Percentiles rank a stretch among this genome's conserved stretches.
phyloP scores from a whole-genome alignment of 306 rosid genomes.

The Purshia tridentata region DNA sequence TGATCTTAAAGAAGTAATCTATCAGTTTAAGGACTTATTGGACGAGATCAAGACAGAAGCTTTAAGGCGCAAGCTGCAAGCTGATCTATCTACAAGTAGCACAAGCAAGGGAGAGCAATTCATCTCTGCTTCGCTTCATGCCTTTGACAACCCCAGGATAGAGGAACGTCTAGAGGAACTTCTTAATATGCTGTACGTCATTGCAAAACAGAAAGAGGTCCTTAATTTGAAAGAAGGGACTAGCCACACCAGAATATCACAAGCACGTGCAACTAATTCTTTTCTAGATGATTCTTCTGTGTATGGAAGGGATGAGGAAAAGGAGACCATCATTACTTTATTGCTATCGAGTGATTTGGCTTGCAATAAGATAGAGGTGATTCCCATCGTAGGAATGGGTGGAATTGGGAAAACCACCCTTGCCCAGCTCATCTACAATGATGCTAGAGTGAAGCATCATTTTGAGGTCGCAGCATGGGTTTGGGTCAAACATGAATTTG shows the following conservation, averaged over 20 bases:
- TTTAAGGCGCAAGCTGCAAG: not conserved
- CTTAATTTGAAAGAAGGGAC: not conserved
- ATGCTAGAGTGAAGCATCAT: not conserved
- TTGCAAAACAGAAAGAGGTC: not conserved
- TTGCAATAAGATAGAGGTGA: not conserved
- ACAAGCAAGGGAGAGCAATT: too few relatives aligned
- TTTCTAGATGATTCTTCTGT: not conserved
- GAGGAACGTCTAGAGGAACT: not conserved
- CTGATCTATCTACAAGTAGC: not conserved
- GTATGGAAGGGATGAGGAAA: not conserved
- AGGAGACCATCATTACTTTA: not conserved
- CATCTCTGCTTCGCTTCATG: not conserved
- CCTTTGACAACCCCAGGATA: not conserved
- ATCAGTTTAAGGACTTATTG: not conserved
- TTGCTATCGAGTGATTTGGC: not conserved
- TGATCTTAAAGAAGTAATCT: slow-evolving; percentile 2
- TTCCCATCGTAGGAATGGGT: not conserved
- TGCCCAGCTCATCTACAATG: not conserved
- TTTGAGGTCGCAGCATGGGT: not conserved
- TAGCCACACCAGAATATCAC: not conserved
- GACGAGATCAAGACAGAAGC: not conserved
- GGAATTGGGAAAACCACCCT: not conserved
- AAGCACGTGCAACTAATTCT: not conserved
- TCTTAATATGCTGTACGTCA: not conserved
- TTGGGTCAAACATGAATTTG: not conserved